Evolutionary conservation across 2,329 filamentous ascomycete species (phyloP).

Genomic region (Aspergillus bombycis): DNA sequence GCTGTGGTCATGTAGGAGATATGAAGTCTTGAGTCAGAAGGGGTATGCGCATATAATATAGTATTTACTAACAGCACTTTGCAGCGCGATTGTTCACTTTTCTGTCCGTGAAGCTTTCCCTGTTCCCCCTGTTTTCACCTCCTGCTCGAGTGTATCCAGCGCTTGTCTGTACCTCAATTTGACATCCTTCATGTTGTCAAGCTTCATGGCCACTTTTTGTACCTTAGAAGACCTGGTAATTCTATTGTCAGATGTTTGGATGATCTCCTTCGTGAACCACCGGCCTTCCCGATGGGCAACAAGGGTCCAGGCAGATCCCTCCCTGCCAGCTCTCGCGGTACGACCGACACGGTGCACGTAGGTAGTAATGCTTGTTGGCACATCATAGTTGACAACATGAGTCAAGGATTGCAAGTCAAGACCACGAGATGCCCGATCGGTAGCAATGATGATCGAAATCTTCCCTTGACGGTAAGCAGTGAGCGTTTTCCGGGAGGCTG

Average conservation of each 20-base stretch:
- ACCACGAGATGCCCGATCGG: conserved; percentile 89
- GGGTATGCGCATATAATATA: neutral
- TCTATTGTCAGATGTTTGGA: conserved; percentile 47
- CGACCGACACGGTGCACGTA: conserved; percentile 93
- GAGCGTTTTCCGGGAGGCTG: conserved; percentile 68
- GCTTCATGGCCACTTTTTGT: conserved; percentile 35
- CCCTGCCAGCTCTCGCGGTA: conserved; percentile 78
- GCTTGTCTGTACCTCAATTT: conserved; percentile 38
- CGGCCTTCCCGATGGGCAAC: conserved; percentile 79
- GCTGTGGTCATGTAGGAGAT: neutral
- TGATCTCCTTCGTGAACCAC: conserved; percentile 91
- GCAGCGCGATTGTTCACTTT: neutral
- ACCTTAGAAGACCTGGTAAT: conserved; percentile 35
- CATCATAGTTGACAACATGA: conserved; percentile 92
- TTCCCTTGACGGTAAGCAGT: conserved; percentile 65
- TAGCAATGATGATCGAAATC: conserved; percentile 78
- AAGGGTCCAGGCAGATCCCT: conserved; percentile 82
- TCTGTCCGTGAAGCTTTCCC: conserved; percentile 9
- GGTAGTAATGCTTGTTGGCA: conserved; percentile 76
- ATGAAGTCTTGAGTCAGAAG: neutral
- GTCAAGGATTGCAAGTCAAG: conserved; percentile 78
- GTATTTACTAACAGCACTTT: neutral
- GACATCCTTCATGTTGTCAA: conserved; percentile 31
- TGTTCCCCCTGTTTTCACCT: conserved; percentile 33
- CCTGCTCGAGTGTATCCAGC: conserved; percentile 40